phyloP scores from a whole-genome alignment of 495 filamentous ascomycete species.

The Evernia prunastri region DNA sequence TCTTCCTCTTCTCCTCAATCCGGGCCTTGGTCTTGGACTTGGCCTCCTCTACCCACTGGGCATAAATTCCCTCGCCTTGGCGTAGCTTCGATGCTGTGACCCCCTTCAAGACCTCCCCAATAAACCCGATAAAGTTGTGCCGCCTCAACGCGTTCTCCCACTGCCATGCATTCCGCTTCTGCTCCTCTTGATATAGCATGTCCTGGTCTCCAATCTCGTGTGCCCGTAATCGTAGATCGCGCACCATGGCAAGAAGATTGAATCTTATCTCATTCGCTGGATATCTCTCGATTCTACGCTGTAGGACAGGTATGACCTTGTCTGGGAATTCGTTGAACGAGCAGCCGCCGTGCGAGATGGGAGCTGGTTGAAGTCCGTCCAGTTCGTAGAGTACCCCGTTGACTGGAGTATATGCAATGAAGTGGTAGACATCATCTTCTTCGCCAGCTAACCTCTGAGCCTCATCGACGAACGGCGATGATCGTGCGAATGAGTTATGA shows the following conservation, averaged over 20 bases:
- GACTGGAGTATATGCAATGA: slow-evolving; percentile 87
- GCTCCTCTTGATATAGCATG: slow-evolving; percentile 68
- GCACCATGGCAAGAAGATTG: slow-evolving; percentile 88
- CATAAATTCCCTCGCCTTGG: slow-evolving; percentile 54
- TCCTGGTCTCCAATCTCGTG: slow-evolving; percentile 78
- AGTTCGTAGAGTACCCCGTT: slow-evolving; percentile 82
- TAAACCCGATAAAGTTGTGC: slow-evolving; percentile 96
- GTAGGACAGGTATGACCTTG: slow-evolving; percentile 80
- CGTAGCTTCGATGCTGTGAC: slow-evolving; percentile 66
- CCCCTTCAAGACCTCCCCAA: slow-evolving; percentile 82
- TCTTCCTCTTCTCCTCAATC: slow-evolving; percentile 50
- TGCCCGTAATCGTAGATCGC: slow-evolving; percentile 69
- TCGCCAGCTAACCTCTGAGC: slow-evolving; percentile 53
- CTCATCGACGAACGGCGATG: slow-evolving; percentile 88
- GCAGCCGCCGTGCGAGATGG: slow-evolving; percentile 80
- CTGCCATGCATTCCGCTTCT: slow-evolving; percentile 77
- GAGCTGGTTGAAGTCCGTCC: slow-evolving; percentile 87
- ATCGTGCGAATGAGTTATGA: slow-evolving; percentile 88
- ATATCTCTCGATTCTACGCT: slow-evolving; percentile 77
- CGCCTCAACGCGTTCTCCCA: slow-evolving; percentile 92
- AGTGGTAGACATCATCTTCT: slow-evolving; percentile 88
- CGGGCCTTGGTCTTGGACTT: slow-evolving; percentile 64
- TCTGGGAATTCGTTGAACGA: slow-evolving; percentile 62
- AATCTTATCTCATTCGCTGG: slow-evolving; percentile 84
- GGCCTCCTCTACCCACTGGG: slow-evolving; percentile 72